phyloP scores from a whole-genome alignment of 768 basidiomycete species.

The Pulveroboletus frians region DNA sequence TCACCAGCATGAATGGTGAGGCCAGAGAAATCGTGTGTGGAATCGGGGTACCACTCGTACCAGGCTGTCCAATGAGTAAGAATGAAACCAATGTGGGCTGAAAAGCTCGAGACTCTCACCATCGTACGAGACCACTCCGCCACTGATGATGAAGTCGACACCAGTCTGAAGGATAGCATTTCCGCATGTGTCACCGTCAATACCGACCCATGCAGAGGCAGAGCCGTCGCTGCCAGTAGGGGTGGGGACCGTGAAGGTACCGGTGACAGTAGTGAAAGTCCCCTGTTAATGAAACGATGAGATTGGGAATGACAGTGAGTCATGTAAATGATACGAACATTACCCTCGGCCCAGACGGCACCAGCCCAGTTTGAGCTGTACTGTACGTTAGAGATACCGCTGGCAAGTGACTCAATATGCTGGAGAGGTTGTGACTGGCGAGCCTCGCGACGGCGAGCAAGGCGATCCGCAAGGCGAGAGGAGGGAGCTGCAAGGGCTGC shows the following conservation, averaged over 20 bases:
- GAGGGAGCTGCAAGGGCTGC: too few relatives aligned
- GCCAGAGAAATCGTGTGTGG: conserved; percentile 10
- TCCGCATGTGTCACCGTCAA: too few relatives aligned
- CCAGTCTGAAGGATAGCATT: too few relatives aligned
- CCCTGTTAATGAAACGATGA: conserved; percentile 9
- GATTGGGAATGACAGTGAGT: not conserved
- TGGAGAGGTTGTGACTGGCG: conserved; percentile 11
- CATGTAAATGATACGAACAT: conserved; percentile 2
- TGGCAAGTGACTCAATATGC: not conserved
- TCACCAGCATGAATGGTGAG: conserved; percentile 15
- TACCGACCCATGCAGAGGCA: conserved; percentile 20
- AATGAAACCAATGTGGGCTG: not conserved
- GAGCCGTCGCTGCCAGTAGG: conserved; percentile 7
- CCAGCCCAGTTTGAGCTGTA: conserved; percentile 20
- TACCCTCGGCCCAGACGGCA: conserved; percentile 8
- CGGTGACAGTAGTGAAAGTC: conserved; percentile 17
- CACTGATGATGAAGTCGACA: too few relatives aligned
- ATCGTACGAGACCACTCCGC: conserved; percentile 4
- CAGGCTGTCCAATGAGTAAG: not conserved
- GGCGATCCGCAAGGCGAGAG: conserved; percentile 1
- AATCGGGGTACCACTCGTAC: too few relatives aligned
- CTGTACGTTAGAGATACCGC: conserved; percentile 2
- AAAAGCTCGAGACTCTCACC: not conserved
- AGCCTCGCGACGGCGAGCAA: conserved; percentile 10
- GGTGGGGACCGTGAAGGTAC: conserved; percentile 19